A percentile compares a stretch with the other conserved stretches of the same genome.
Evolutionary conservation across 1,284 basidiomycete genomes (phyloP).

Genomic region (Sanghuangporus weigelae): DNA sequence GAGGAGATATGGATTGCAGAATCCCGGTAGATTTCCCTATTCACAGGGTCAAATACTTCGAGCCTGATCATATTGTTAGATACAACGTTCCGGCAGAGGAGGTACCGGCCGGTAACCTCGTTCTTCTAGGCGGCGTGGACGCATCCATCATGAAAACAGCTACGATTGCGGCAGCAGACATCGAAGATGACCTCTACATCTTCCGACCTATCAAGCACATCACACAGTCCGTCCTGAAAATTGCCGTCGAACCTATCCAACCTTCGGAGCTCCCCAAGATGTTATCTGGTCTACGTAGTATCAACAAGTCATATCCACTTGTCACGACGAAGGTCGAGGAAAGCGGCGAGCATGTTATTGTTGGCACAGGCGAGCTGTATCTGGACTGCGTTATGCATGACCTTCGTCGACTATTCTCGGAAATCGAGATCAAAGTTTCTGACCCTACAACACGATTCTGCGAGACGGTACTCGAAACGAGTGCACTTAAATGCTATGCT

Average conservation of each 20-base stretch:
- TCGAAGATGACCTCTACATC: constrained; percentile 86
- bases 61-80: constrained; percentile 33
- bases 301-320: constrained; percentile 98
- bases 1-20: constrained; percentile 90
- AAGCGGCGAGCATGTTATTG: constrained; percentile 94
- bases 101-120: constrained; percentile 88
- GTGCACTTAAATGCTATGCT: constrained; percentile 96
- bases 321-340: constrained; percentile 96
- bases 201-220: constrained; percentile 95
- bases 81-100: constrained; percentile 89
- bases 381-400: constrained; percentile 98
- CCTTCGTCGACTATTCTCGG: constrained; percentile 85
- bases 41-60: not conserved
- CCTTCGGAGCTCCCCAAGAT: constrained; percentile 99
- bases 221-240: constrained; percentile 96
- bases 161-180: constrained; percentile 71
- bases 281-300: constrained; percentile 91
- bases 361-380: constrained; percentile 97
- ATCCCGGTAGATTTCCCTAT: constrained; percentile 55
- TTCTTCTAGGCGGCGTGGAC: constrained; percentile 90
- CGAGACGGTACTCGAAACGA: constrained; percentile 98
- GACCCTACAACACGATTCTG: constrained; percentile 98
- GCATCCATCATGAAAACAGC: constrained; percentile 94
- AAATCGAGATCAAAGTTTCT: constrained; percentile 99
- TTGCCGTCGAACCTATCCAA: constrained; percentile 96